These are phyloP conservation scores for Melaleuca alternifolia DNA, from an alignment of 345 rosid species.

Conservation along the genomic window DNA sequence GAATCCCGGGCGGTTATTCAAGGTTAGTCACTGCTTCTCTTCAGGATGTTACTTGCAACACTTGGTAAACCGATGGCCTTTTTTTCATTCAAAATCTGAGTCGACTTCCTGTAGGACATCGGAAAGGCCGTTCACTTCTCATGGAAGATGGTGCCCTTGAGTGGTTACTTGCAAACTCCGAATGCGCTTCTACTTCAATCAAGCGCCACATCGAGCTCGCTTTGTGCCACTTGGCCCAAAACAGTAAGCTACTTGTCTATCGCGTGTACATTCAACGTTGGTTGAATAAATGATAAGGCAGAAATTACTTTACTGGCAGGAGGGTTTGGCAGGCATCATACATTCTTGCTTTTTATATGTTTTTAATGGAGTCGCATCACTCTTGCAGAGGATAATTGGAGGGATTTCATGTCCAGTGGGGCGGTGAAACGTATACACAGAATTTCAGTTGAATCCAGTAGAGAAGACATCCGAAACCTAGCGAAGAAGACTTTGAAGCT, in stretches of 20 bases:
- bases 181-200: constrained; percentile 44
- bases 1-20: constrained; percentile 74
- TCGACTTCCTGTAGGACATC: constrained; percentile 41
- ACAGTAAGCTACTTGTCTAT: constrained; percentile 28
- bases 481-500: constrained; percentile 72
- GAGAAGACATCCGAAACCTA: constrained; percentile 82
- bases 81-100: background rate
- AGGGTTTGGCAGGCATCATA: background rate
- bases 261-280: background rate
- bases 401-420: constrained; percentile 50
- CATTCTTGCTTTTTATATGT: background rate
- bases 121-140: constrained; percentile 71
- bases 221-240: constrained; percentile 93
- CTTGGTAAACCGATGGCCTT: background rate
- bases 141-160: constrained; percentile 70
- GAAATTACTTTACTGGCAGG: background rate
- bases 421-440: constrained; percentile 49
- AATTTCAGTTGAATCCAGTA: constrained; percentile 63
- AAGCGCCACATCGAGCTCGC: constrained; percentile 82
- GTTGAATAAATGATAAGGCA: background rate
- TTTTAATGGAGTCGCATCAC: background rate
- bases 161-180: constrained; percentile 62
- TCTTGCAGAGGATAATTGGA: constrained; percentile 56
- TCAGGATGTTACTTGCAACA: background rate
- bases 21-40: constrained; percentile 29